Base-by-base conservation (phyloP, 2,329 filamentous ascomycete species). In the Chaetoscypha palmicola region DNA sequence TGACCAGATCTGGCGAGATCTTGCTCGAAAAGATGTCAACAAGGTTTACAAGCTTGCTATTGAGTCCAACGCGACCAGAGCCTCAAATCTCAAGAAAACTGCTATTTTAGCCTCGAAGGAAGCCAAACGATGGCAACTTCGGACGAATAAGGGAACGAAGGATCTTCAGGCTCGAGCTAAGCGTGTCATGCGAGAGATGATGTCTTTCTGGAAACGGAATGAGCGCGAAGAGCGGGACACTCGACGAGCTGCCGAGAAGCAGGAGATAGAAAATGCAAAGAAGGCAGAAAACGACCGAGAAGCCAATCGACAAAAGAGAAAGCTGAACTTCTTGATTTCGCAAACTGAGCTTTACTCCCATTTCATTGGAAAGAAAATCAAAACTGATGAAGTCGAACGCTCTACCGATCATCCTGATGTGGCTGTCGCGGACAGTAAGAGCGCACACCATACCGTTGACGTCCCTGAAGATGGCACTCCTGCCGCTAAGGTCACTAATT, bases 301-400 rank as follows among this genome's bases (percentile, higher is more conserved):
- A 76, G 89, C 92, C 12, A 94, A 94, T 57, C 80, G 92, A 52
- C 92, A 98, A 69, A 95, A 94, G 77, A 82, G 92, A 59, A 98
- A 98, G 71, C 86, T 98, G 64, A 97, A 98, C 68, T 98, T 98
- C 75, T 76, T 98, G 52, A 98, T 98, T 65, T 96, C 91, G 1
- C 92, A 98, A 68, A 98, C 92, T 1, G 92, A 98, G 64, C 76
- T 98, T 39, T 98, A 98, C 72, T 97, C 91, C 32, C 92, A 98
- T 73, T 98, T 98, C 66, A 96, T 98, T 58, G 91, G 92, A 64
- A 94, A 95, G 71, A 98, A 98, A 73, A 94, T 97, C 68, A 95
- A 95, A 70, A 97, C 91, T 1, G 85, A 92, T 56, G 90, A 97
- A 62, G 88, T 95, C 37, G 90, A 98, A 67, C 76, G 84, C 47